Evolutionary conservation across 139 green algal genomes (phyloP), one percentile per base, ranked within the genome.

Genomic region (Axilococcus clingmanii): DNA sequence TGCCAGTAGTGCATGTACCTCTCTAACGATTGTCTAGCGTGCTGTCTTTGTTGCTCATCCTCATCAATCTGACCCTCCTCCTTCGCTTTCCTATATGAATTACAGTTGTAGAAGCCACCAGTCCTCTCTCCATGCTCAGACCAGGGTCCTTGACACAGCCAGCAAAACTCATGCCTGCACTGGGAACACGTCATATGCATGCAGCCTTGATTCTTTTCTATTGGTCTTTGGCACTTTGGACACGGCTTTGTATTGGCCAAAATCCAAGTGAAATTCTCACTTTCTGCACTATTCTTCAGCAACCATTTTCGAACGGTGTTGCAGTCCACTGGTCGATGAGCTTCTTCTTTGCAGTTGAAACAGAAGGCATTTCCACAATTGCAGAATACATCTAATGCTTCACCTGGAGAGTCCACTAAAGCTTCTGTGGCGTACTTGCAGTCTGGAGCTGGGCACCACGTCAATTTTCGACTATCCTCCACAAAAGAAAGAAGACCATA

Each of bases 81-180:
- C 69, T 83, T 78, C 7, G 74, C 43, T 42, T 41, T 40, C 12
- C 16, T n/a, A 35, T n/a, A 22, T 17, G 9, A 44, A 22, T 57
- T 57, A 35, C 49, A 57, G 3, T 29, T 9, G 69, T 98, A 98
- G 65, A 86, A 98, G 41, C 92, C 92, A 9, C 92, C 92, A 0
- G 92, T 97, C 35, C 81, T 66, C 68, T 97, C 90, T 16, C 85
- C 87, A 58, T 99, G 92, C 55, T 95, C 79, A 19, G 57, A 67
- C 92, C 92, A 99, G 22, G 79, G 38, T 4, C 53, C 80, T 8
- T 73, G 52, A 66, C 83, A 93, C 33, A 93, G 69, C 66, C 66
- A 75, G 61, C 79, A 87, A 22, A 77, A 77, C 51, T 77, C 59
- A 55, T 71, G 56, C 6, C 40, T 44, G 79, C 79, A 75, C 65